Evolutionary conservation across 306 rosid species (phyloP).

Genomic region (Macrotyloma uniflorum): DNA sequence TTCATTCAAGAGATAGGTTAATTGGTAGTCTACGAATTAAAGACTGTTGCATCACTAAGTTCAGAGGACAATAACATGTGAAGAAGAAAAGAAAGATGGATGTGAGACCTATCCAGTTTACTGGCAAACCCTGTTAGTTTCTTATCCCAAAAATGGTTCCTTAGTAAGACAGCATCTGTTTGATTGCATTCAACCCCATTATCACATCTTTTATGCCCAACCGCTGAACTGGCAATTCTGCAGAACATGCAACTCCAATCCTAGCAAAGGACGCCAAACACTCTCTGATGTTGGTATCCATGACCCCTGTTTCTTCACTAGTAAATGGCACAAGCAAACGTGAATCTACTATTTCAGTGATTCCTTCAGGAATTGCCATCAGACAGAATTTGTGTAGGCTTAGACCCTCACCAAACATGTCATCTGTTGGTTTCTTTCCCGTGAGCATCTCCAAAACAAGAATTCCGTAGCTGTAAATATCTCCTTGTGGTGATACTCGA

Average conservation of each 20-base stretch:
- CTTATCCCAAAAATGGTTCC: not conserved
- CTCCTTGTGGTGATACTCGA: slow-evolving; percentile 31
- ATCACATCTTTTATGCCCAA: slow-evolving; percentile 30
- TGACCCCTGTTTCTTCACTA: not conserved
- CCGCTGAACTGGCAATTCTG: slow-evolving; percentile 15
- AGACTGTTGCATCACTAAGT: not conserved
- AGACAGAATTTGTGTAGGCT: slow-evolving; percentile 26
- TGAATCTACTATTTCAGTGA: slow-evolving; percentile 32
- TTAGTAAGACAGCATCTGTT: not conserved
- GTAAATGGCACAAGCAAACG: not conserved
- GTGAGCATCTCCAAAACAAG: slow-evolving; percentile 41
- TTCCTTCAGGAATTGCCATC: slow-evolving; percentile 6
- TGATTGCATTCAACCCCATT: slow-evolving; percentile 30
- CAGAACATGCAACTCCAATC: slow-evolving; percentile 48
- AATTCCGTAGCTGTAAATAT: slow-evolving; percentile 44
- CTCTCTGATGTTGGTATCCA: slow-evolving; percentile 1
- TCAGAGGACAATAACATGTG: not conserved
- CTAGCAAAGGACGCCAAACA: slow-evolving; percentile 29
- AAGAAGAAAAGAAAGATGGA: not conserved
- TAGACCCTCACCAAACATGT: slow-evolving; percentile 27
- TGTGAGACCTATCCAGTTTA: not conserved
- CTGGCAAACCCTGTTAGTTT: not conserved
- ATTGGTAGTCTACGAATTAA: not conserved
- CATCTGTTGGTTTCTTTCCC: slow-evolving; percentile 37
- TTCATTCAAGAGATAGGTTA: not conserved